A percentile compares a stretch with the other conserved stretches of the same genome.
Evolutionary conservation across 73 alveolate genomes (phyloP).

Genomic region (Paramecium pentaurelia): DNA sequence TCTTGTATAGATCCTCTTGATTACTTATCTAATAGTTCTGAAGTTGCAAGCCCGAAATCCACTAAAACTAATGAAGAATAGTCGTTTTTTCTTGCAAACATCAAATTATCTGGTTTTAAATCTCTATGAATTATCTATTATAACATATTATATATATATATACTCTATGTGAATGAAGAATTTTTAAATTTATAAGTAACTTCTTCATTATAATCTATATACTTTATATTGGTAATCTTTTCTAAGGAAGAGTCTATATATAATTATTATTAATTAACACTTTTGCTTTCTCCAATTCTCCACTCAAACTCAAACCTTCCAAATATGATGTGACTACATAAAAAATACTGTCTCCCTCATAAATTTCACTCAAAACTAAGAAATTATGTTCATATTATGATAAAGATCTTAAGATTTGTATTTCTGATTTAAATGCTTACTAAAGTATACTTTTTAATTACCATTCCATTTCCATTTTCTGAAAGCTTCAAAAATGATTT

Average conservation of each 20-base stretch:
- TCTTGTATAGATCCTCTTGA: neutral
- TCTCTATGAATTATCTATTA: constrained; percentile 57
- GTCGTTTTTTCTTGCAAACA: constrained; percentile 45
- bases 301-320: neutral
- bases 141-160: neutral
- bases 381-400: neutral
- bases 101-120: constrained; percentile 56
- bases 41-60: constrained; percentile 57
- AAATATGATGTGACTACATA: neutral
- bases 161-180: constrained; percentile 58
- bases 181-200: neutral
- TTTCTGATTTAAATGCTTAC: constrained; percentile 9
- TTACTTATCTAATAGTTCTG: constrained; percentile 29
- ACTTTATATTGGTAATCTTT: neutral
- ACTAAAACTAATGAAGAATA: constrained; percentile 19
- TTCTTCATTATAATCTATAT: neutral
- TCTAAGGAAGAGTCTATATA: neutral
- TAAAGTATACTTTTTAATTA: neutral
- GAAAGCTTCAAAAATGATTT: neutral
- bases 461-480: constrained; percentile 27
- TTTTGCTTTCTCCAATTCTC: constrained; percentile 11
- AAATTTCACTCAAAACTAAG: neutral
- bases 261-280: neutral
- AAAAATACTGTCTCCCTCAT: constrained; percentile 21
- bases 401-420: neutral